A percentile compares a stretch with the other conserved stretches of the same genome.
Evolutionary conservation across 2,329 filamentous ascomycete species (phyloP).

Genomic region (Colletotrichum cuscutae): DNA sequence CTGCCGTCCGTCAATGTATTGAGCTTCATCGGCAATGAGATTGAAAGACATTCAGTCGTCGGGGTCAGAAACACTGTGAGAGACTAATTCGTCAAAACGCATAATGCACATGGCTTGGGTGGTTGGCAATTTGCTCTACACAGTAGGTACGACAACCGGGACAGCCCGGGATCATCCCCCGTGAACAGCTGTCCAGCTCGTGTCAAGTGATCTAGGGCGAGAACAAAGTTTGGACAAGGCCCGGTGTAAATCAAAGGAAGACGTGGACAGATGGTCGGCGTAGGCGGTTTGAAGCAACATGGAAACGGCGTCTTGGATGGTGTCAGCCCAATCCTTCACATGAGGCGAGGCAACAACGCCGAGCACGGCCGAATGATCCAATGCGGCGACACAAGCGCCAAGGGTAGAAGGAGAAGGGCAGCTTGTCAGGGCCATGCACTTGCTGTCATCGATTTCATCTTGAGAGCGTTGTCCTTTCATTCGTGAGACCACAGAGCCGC

Average conservation of each 20-base stretch:
- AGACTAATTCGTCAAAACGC: not conserved
- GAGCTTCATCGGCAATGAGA: not conserved
- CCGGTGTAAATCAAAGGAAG: not conserved
- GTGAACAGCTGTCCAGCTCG: conserved; percentile 10
- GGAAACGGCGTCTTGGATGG: conserved; percentile 12
- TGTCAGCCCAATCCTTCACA: not conserved
- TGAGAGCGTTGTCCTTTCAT: not conserved
- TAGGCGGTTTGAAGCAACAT: not conserved
- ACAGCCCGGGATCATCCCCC: not conserved
- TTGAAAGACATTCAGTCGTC: not conserved
- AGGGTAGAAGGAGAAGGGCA: not conserved
- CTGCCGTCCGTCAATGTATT: not conserved
- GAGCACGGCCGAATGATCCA: not conserved
- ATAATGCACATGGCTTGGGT: not conserved
- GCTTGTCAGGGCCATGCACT: not conserved
- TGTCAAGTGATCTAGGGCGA: conserved; percentile 25
- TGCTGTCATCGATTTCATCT: not conserved
- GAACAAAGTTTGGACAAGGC: conserved; percentile 21
- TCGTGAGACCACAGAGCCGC: not conserved
- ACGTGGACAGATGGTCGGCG: not conserved
- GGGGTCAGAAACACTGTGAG: not conserved
- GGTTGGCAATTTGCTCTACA: not conserved
- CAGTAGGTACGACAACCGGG: not conserved
- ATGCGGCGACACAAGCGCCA: conserved; percentile 8
- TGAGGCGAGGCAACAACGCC: not conserved